phyloP scores from a whole-genome alignment of 805 yeast genomes.

The Metschnikowia corniflorae region DNA sequence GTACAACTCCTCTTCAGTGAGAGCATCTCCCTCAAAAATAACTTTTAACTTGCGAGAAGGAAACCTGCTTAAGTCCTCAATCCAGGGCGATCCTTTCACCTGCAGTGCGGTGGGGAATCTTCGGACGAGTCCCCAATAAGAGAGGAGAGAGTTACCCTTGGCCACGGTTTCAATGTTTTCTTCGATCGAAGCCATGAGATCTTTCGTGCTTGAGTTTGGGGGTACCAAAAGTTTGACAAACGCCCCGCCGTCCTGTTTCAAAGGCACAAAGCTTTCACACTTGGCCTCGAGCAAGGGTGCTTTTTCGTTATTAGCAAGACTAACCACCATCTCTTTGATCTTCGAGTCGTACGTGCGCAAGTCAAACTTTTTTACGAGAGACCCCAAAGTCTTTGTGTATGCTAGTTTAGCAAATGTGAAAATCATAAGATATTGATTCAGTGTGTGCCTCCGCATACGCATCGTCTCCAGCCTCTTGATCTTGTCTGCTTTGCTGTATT shows the following conservation, averaged over 20 bases:
- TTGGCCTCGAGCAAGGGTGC: slow-evolving; percentile 30
- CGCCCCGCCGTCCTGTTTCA: slow-evolving; percentile 88
- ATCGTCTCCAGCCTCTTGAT: no score
- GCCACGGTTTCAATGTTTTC: slow-evolving; percentile 34
- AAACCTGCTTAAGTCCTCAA: slow-evolving; percentile 81
- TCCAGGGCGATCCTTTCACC: slow-evolving; percentile 94
- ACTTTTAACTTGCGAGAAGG: slow-evolving; percentile 66
- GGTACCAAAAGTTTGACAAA: slow-evolving; percentile 76
- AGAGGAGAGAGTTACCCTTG: slow-evolving; percentile 11
- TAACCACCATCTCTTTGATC: slow-evolving; percentile 19
- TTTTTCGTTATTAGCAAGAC: slow-evolving; percentile 12
- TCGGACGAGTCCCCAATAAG: slow-evolving; percentile 4
- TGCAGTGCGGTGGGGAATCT: slow-evolving; percentile 54
- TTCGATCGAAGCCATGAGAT: slow-evolving; percentile 51
- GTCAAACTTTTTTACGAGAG: slow-evolving; percentile 16
- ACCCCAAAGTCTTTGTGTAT: slow-evolving; percentile 22
- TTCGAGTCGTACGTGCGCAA: slow-evolving; percentile 15
- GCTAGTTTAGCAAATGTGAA: slow-evolving; percentile 24
- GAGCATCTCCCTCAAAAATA: slow-evolving; percentile 68
- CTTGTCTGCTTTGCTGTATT: no score
- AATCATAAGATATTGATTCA: no score
- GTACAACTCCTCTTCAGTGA: slow-evolving; percentile 79
- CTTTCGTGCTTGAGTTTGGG: slow-evolving; percentile 43
- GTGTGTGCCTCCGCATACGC: no score
- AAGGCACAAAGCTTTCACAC: slow-evolving; percentile 61